A percentile compares a stretch with the other conserved stretches of the same genome.
Evolutionary conservation across 1,284 basidiomycete species (phyloP).

Genomic region (Psilocybe mexicana): DNA sequence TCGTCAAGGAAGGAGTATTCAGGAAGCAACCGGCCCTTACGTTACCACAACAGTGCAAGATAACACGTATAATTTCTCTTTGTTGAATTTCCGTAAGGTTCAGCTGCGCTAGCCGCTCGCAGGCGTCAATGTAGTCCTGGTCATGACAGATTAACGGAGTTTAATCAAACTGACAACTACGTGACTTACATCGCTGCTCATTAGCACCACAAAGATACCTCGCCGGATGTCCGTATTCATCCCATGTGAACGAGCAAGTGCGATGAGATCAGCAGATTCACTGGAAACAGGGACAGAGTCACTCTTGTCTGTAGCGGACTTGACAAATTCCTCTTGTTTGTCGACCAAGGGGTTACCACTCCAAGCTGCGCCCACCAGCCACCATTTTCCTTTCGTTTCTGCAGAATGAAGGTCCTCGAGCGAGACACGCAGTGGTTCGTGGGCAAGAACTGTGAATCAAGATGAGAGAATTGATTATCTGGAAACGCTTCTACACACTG

Average conservation of each 20-base stretch:
- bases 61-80: constrained; percentile 90
- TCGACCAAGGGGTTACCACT: constrained; percentile 87
- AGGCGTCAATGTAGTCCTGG: constrained; percentile 93
- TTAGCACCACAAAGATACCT: constrained; percentile 89
- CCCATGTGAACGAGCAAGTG: constrained; percentile 88
- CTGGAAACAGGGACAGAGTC: constrained; percentile 27
- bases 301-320: constrained; percentile 15
- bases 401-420: constrained; percentile 86
- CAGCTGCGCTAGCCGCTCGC: constrained; percentile 81
- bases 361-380: constrained; percentile 98
- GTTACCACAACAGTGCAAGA: constrained; percentile 92
- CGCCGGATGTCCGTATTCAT: constrained; percentile 98
- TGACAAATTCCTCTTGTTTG: constrained; percentile 42
- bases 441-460: constrained; percentile 61
- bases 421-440: constrained; percentile 83
- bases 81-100: constrained; percentile 90
- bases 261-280: constrained; percentile 57
- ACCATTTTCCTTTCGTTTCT: constrained; percentile 94
- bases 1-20: constrained; percentile 1
- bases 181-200: constrained; percentile 81
- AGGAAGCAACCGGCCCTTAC: constrained; percentile 44
- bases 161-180: constrained; percentile 25
- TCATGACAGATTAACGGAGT: not conserved
- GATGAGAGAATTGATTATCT: not conserved
- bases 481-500: constrained; percentile 43